Evolutionary conservation across 1,139 yeast genomes (phyloP).

Genomic region (Zygotorulaspora mrakii): DNA sequence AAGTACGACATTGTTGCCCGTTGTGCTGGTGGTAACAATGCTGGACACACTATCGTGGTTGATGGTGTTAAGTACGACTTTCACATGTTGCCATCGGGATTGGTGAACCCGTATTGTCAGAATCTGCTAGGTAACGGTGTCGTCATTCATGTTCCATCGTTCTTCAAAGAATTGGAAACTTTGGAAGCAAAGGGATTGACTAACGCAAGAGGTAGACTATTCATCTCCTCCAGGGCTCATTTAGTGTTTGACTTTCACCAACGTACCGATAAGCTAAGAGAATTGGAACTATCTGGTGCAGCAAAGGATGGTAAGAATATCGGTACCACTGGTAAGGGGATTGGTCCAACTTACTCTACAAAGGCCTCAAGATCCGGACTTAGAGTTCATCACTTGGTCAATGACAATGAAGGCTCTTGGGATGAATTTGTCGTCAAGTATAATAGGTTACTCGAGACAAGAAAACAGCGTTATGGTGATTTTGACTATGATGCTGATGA

Average conservation of each 20-base stretch:
- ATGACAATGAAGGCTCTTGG: slow-evolving; percentile 90
- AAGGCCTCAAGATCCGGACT: slow-evolving; percentile 96
- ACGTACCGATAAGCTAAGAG: slow-evolving; percentile 91
- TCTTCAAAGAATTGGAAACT: slow-evolving; percentile 79
- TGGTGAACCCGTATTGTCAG: slow-evolving; percentile 85
- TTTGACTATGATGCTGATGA: slow-evolving; percentile 82
- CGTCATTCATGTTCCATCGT: slow-evolving; percentile 90
- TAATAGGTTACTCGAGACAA: slow-evolving; percentile 70
- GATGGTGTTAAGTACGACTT: slow-evolving; percentile 85
- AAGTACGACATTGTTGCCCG: slow-evolving; percentile 95
- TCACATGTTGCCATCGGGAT: slow-evolving; percentile 98
- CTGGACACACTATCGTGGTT: slow-evolving; percentile 97
- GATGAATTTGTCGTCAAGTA: slow-evolving; percentile 78
- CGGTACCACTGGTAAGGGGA: slow-evolving; percentile 99
- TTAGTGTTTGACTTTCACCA: slow-evolving; percentile 97
- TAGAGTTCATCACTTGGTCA: slow-evolving; percentile 92
- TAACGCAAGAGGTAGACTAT: slow-evolving; percentile 72
- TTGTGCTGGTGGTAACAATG: slow-evolving; percentile 98
- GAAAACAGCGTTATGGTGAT: slow-evolving; percentile 87
- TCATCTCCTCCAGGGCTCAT: slow-evolving; percentile 90
- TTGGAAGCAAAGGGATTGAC: slow-evolving; percentile 74
- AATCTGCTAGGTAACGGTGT: slow-evolving; percentile 96
- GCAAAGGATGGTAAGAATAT: slow-evolving; percentile 75
- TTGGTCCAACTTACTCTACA: slow-evolving; percentile 97
- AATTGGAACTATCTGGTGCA: slow-evolving; percentile 69